phyloP scores from a whole-genome alignment of 495 filamentous ascomycete genomes.

The Geoglossum glabrum region DNA sequence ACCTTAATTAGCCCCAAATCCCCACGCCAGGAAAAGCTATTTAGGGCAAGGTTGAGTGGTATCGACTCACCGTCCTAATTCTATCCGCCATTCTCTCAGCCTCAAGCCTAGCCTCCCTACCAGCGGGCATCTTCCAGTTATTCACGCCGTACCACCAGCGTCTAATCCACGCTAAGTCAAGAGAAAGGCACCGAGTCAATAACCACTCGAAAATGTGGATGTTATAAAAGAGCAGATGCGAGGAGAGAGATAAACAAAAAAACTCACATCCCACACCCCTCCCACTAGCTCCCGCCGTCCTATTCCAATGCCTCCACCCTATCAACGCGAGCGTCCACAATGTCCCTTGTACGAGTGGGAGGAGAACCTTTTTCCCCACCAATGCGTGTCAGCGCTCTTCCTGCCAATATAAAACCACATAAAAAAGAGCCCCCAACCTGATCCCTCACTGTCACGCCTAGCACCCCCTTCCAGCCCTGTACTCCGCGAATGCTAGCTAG shows the following conservation, averaged over 20 bases:
- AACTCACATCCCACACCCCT: conserved; percentile 41
- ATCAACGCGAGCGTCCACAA: conserved; percentile 60
- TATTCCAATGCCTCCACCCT: conserved; percentile 76
- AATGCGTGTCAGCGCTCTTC: conserved; percentile 2
- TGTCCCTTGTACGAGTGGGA: conserved; percentile 65
- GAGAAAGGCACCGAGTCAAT: neutral
- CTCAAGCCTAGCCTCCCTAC: conserved; percentile 11
- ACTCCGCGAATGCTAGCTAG: conserved; percentile 62
- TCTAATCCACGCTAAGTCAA: conserved; percentile 29
- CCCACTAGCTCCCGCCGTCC: conserved; percentile 45
- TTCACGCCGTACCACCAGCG: conserved; percentile 88
- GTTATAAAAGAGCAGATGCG: neutral
- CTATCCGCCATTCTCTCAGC: conserved; percentile 20
- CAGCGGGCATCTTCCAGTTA: conserved; percentile 47
- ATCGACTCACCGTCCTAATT: conserved; percentile 27
- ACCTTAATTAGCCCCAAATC: neutral
- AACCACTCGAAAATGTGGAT: too few species aligned
- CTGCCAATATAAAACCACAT: too few species aligned
- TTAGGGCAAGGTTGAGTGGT: too few species aligned
- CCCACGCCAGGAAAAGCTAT: neutral
- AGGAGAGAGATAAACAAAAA: neutral
- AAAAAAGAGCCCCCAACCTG: conserved; percentile 33
- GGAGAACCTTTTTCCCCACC: conserved; percentile 37
- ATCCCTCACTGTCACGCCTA: conserved; percentile 69
- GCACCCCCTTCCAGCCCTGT: conserved; percentile 53